phyloP scores from a whole-genome alignment of 345 rosid species.

The Sonneratia caseolaris region DNA sequence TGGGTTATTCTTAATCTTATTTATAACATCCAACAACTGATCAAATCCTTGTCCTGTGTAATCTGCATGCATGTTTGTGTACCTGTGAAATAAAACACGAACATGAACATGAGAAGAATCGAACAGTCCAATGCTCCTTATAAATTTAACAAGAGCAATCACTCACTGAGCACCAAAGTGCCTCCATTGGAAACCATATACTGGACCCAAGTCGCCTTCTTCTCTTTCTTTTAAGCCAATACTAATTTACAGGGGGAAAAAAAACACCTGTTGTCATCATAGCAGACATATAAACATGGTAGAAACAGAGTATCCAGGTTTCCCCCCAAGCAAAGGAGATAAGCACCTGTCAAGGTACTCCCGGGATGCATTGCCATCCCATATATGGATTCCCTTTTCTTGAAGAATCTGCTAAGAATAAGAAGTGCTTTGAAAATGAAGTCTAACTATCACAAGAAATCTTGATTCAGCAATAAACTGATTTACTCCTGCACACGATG shows the following conservation, averaged over 20 bases:
- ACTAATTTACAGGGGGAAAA: slow-evolving; percentile 22
- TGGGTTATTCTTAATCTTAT: slow-evolving; percentile 88
- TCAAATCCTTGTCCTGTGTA: slow-evolving; percentile 94
- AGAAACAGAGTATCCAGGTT: background rate
- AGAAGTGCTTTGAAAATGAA: slow-evolving; percentile 9
- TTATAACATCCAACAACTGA: slow-evolving; percentile 75
- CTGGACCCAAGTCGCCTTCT: slow-evolving; percentile 94
- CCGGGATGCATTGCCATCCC: slow-evolving; percentile 97
- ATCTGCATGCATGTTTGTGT: slow-evolving; percentile 91
- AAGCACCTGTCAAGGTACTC: slow-evolving; percentile 74
- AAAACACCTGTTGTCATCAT: slow-evolving; percentile 10
- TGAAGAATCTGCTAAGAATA: slow-evolving; percentile 61
- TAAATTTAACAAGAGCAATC: slow-evolving; percentile 6
- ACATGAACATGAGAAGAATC: background rate
- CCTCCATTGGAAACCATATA: slow-evolving; percentile 99
- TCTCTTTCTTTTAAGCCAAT: slow-evolving; percentile 72
- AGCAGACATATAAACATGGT: slow-evolving; percentile 6
- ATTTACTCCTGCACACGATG: background rate
- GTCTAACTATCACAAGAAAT: background rate
- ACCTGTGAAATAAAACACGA: slow-evolving; percentile 34
- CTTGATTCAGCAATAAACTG: background rate
- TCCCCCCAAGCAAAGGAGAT: background rate
- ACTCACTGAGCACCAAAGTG: slow-evolving; percentile 94
- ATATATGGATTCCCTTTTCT: slow-evolving; percentile 80
- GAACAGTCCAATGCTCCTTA: slow-evolving; percentile 1